A percentile compares a stretch with the other conserved stretches of the same genome.
Conservation (phyloP, 1,139 yeast genomes). For the Lodderomyces margitis region DNA sequence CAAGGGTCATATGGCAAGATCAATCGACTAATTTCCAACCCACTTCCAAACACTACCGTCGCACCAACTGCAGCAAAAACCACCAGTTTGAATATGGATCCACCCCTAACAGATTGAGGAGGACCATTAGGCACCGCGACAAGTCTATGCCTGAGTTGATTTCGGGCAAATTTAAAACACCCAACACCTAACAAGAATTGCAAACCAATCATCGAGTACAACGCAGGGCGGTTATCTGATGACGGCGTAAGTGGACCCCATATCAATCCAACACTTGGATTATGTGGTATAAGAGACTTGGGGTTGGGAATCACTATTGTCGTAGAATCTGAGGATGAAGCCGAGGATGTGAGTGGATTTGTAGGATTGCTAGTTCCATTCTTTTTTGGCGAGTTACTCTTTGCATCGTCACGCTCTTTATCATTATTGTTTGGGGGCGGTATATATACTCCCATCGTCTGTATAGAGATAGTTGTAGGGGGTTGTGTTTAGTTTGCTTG, state of each 20-base stretch:
- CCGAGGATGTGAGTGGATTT: slow-evolving; percentile 8
- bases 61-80: slow-evolving; percentile 24
- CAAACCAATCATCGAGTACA: slow-evolving; percentile 44
- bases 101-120: slow-evolving; percentile 9
- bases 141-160: slow-evolving; percentile 10
- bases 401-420: slow-evolving; percentile 10
- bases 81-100: slow-evolving; percentile 15
- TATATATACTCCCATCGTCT: slow-evolving; percentile 31
- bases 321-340: slow-evolving; percentile 15
- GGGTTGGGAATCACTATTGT: slow-evolving; percentile 25
- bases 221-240: slow-evolving; percentile 52
- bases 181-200: slow-evolving; percentile 48
- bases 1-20: slow-evolving; percentile 60
- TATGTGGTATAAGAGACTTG: slow-evolving; percentile 27
- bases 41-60: slow-evolving; percentile 31
- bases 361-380: not conserved
- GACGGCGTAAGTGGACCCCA: slow-evolving; percentile 71
- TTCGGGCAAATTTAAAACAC: slow-evolving; percentile 24
- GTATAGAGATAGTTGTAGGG: not conserved
- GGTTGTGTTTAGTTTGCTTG: not conserved
- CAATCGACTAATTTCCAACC: slow-evolving; percentile 51
- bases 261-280: slow-evolving; percentile 57
- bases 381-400: not conserved
- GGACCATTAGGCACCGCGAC: slow-evolving; percentile 5
- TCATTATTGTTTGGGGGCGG: slow-evolving; percentile 26